Evolutionary conservation across 495 filamentous ascomycete genomes (phyloP).

Genomic region (Talaromyces trachyspermus): DNA sequence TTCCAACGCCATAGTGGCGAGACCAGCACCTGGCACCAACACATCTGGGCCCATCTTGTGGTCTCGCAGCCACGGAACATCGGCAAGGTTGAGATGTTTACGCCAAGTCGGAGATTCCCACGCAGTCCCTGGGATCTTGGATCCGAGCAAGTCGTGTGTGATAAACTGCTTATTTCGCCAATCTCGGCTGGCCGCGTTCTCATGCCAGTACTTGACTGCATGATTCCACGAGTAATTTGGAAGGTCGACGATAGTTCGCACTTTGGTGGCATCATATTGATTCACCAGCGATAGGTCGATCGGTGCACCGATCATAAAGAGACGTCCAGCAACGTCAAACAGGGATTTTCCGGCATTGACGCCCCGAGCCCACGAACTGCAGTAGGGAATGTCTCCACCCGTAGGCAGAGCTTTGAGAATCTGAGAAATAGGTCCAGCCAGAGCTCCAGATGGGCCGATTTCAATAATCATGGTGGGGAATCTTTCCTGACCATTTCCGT

Average conservation of each 20-base stretch:
- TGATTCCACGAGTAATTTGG: conserved; percentile 18
- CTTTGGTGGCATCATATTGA: not conserved
- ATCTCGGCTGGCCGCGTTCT: conserved; percentile 30
- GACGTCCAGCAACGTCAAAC: conserved; percentile 1
- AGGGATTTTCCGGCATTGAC: conserved; percentile 3
- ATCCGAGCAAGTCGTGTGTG: conserved; percentile 35
- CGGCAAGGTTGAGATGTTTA: conserved; percentile 17
- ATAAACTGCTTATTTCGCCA: conserved; percentile 36
- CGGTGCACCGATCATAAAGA: conserved; percentile 7
- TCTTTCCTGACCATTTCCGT: not conserved
- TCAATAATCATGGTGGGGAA: conserved; percentile 18
- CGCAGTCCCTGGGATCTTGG: conserved; percentile 24
- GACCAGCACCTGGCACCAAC: not conserved
- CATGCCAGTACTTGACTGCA: conserved; percentile 34
- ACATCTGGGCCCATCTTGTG: not conserved
- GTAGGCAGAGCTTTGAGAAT: conserved; percentile 19
- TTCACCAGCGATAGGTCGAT: conserved; percentile 10
- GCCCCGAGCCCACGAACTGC: conserved; percentile 13
- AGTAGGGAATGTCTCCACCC: conserved; percentile 22
- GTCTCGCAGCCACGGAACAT: conserved; percentile 11
- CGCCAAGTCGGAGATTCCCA: conserved; percentile 27
- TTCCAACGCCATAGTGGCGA: not conserved
- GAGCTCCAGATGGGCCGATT: conserved; percentile 23
- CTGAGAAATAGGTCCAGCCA: conserved; percentile 23
- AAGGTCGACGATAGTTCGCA: conserved; percentile 8